A percentile compares a stretch with the other conserved stretches of the same genome.
phyloP scores from a whole-genome alignment of 75 land plant genomes.

The Chamaecyparis obtusa region DNA sequence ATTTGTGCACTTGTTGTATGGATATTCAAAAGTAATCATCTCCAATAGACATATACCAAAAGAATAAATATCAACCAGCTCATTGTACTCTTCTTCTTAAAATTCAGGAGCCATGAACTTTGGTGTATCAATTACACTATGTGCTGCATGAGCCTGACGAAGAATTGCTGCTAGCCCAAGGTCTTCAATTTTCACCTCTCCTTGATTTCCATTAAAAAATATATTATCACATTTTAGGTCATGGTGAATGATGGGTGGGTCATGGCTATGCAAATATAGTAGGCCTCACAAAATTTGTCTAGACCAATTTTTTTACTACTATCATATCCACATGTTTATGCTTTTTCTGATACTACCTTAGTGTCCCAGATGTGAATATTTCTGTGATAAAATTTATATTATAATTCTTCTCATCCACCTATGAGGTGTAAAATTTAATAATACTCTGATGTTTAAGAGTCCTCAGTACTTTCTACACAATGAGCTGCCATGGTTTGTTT shows the following conservation, averaged over 20 bases:
- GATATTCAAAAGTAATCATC: no score
- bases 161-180: constrained; percentile 73
- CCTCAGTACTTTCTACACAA: no score
- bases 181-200: constrained; percentile 84
- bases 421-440: constrained; percentile 80
- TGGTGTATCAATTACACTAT: constrained; percentile 79
- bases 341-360: constrained; percentile 54
- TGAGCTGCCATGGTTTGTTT: no score
- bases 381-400: no score
- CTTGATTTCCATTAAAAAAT: constrained; percentile 84
- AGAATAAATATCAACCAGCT: constrained; percentile 90
- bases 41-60: constrained; percentile 89
- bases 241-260: constrained; percentile 66
- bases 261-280: constrained; percentile 70
- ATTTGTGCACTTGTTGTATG: constrained; percentile 76
- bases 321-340: constrained; percentile 74
- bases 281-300: constrained; percentile 77
- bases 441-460: constrained; percentile 94
- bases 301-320: constrained; percentile 86
- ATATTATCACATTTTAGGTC: constrained; percentile 84
- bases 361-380: constrained; percentile 47
- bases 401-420: constrained; percentile 65
- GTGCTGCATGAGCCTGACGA: constrained; percentile 48
- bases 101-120: constrained; percentile 90
- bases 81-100: constrained; percentile 80